phyloP scores from a whole-genome alignment of 148 eudicot species.

The Rhododendron molle region DNA sequence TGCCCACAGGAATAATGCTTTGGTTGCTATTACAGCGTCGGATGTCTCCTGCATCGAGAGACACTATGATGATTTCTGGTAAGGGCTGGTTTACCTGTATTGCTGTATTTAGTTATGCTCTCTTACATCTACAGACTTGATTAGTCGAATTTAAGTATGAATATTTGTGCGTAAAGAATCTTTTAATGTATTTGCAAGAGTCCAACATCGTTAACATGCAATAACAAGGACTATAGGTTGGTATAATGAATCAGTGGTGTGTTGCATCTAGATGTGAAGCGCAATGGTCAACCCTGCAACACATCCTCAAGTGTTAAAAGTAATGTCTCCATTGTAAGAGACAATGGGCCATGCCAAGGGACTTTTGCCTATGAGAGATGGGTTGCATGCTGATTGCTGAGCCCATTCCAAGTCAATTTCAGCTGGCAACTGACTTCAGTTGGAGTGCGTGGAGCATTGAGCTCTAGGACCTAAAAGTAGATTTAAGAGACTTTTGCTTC shows the following conservation, averaged over 20 bases:
- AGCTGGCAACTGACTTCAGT: neutral
- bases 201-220: neutral
- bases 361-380: neutral
- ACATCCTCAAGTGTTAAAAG: neutral
- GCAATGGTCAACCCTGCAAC: neutral
- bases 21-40: constrained; percentile 93
- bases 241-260: neutral
- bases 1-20: constrained; percentile 73
- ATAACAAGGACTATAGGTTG: neutral
- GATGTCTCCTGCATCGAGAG: constrained; percentile 95
- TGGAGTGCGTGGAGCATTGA: neutral
- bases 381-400: neutral
- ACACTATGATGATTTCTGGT: constrained; percentile 95
- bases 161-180: neutral
- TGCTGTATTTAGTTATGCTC: no score
- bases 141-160: neutral
- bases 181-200: neutral
- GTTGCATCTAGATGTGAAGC: no score
- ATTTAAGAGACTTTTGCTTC: neutral
- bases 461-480: neutral
- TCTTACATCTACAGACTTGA: neutral
- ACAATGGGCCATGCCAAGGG: neutral
- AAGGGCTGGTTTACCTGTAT: constrained; percentile 6
- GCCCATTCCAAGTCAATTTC: constrained; percentile 6
- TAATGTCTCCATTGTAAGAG: neutral